A percentile compares a stretch with the other conserved stretches of the same genome.
Conservation (phyloP, 2,329 filamentous ascomycete species). For the Rhytidhysteron rufulum region DNA sequence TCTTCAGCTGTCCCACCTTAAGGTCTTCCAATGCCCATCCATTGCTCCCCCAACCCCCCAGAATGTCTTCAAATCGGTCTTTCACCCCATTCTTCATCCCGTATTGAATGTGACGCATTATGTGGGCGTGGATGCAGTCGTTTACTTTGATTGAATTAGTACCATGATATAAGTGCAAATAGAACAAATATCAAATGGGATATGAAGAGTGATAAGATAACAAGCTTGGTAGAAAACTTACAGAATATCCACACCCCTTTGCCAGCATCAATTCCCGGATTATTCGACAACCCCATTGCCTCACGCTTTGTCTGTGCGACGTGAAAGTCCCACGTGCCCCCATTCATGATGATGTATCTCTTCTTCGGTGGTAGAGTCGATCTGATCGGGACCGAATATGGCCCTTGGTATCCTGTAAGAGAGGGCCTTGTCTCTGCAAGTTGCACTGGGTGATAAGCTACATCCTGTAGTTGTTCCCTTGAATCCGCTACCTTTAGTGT, state of each 20-base stretch:
- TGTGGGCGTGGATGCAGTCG: not conserved
- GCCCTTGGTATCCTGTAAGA: too few relatives aligned
- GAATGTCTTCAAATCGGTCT: not conserved
- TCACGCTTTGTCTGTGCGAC: not conserved
- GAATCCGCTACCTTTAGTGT: too few relatives aligned
- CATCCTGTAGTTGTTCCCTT: too few relatives aligned
- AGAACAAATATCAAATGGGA: too few relatives aligned
- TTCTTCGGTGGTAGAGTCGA: too few relatives aligned
- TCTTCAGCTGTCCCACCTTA: not conserved
- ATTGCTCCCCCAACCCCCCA: not conserved
- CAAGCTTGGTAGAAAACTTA: not conserved
- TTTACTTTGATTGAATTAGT: not conserved
- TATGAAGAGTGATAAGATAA: too few relatives aligned
- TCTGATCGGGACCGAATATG: too few relatives aligned
- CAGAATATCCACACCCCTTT: constrained; percentile 9
- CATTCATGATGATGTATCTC: constrained; percentile 2
- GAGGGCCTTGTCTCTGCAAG: too few relatives aligned
- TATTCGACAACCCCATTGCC: constrained; percentile 1
- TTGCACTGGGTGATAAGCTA: too few relatives aligned
- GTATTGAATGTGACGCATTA: not conserved
- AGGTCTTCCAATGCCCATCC: not conserved
- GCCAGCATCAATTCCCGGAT: constrained; percentile 8
- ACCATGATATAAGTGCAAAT: too few relatives aligned
- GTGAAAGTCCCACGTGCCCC: constrained; percentile 2
- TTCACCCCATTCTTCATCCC: not conserved